Base-by-base conservation (phyloP, 805 yeast species). In the Saccharomycopsis babjevae region DNA sequence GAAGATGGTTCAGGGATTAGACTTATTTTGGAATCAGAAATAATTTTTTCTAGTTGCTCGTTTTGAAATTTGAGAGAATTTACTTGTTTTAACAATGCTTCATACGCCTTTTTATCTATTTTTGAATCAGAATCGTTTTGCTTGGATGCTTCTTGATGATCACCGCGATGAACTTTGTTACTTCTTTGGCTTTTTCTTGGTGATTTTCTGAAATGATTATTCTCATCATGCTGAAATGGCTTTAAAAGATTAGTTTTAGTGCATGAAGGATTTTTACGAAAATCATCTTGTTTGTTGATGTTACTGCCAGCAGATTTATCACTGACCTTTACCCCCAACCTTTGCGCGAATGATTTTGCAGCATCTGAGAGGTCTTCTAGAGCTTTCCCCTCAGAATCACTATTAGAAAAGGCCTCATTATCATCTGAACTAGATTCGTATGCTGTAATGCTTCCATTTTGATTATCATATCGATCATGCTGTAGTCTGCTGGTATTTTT, bases 341-440 rank as follows among this genome's bases (percentile, higher is more conserved):
- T 32, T 32, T 25, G 50, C 25, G 58, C 58, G 40, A 56, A 56
- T 16, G 43, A 28, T 40, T 56, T 56, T 42, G 58, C 58, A 56
- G 52, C 58, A 56, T 32, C 18, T 7, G 58, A 38, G 22, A 56
- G 32, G 8, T 32, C 30, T n/a, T 32, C 30, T n/a, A 34, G 50
- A 18, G 58, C 40, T 13, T 30, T 30, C 15, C n/a, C 50, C 11
- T 25, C 34, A 28, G 22, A 8, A 11, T 40, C 18, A 8, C 39
- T 13, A 13, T 32, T 20, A 20, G 36, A 20, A 15, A 15, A 5
- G 10, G 38, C 50, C 11, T 11, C 46, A 38, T n/a, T 16, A 1
- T 42, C 50, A 28, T 56, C 52, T 2, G 43, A 39, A 30, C n/a
- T 22, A 40, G 38, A 32, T 15, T 56, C 50, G 18, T 43, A 25